Evolutionary conservation across 1,284 basidiomycete genomes (phyloP).

Genomic region (Rhodotorula glutinis): DNA sequence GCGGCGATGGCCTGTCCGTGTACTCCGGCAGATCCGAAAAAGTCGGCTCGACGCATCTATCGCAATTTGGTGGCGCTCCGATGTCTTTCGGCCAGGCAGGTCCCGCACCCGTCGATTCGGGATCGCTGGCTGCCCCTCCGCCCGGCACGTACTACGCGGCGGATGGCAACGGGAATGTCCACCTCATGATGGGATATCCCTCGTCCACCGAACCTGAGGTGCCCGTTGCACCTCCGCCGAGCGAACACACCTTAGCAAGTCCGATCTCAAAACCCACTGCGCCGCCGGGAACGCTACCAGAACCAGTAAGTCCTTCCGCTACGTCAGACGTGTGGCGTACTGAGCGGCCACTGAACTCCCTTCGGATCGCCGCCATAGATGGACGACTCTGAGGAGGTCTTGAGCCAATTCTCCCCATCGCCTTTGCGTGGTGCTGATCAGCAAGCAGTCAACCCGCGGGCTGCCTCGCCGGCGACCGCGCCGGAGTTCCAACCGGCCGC

Average conservation of each 20-base stretch:
- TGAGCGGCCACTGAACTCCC: neutral
- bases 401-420: too few relatives aligned
- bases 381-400: slow-evolving; percentile 1
- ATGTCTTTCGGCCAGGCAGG: neutral
- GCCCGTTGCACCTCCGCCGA: neutral
- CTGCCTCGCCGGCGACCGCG: too few relatives aligned
- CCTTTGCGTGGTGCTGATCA: too few relatives aligned
- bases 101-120: too few relatives aligned
- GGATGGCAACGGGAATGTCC: slow-evolving; percentile 5
- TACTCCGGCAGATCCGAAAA: slow-evolving; percentile 29
- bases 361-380: neutral
- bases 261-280: neutral
- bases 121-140: slow-evolving; percentile 1
- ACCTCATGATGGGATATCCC: slow-evolving; percentile 16
- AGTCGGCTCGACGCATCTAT: slow-evolving; percentile 9
- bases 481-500: neutral
- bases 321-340: fast-evolving
- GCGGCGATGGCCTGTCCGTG: slow-evolving; percentile 13
- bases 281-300: slow-evolving; percentile 5
- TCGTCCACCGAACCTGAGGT: neutral
- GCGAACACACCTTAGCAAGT: neutral
- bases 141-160: slow-evolving; percentile 11
- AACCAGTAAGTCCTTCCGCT: slow-evolving; percentile 3
- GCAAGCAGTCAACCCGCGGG: too few relatives aligned
- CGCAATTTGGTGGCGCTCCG: neutral